Base-by-base conservation (phyloP, 768 basidiomycete species). In the Tylopilus sp. region DNA sequence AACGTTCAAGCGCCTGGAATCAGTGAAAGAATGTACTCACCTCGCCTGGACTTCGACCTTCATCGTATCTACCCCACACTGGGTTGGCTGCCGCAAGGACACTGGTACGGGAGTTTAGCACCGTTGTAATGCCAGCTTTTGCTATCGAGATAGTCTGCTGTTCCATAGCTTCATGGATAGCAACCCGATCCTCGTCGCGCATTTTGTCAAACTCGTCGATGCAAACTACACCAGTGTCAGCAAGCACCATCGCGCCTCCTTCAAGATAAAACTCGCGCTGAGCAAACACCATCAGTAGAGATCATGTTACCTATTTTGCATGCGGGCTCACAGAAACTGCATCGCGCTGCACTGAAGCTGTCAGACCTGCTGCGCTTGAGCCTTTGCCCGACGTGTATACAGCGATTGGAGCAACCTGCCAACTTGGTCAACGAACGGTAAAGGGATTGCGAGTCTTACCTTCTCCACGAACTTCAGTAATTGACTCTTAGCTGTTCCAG, bases 151-250 rank as follows among this genome's bases (percentile, higher is more conserved):
- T 98, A 0, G 97, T 99, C 64, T 98, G 95, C 65, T 99, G 97
- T 64, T 99, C 97, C 97, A 99, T 99, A 13, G 95, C 97, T 73
- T 98, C 97, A 70, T 98, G 97, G 53, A 98, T 98, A 0, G 97
- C 97, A 5, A 98, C 97, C 49, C 97, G 85, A 68, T 99, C 97
- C 70, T 98, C 95, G 59, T 99, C 97, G 35, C 95, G 79, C 97
- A 99, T 99, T 75, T 99, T 99, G 73, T 99, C 97, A 61, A 99
- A 99, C 69, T 99, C 97, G 61, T 99, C 97, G 64, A 99, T 99
- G 64, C 97, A 98, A 35, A 98, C 97, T 13, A 99, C 95, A 25
- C 97, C 97, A 12, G 91, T 91, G 66, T 99, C 97, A 1, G 97
- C 97, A 33, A 98, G 82, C 6, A 99, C 97, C 97, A 99, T 98